Conservation (phyloP, 129 eudicot species). For the Rutidosis leptorrhynchoides region DNA sequence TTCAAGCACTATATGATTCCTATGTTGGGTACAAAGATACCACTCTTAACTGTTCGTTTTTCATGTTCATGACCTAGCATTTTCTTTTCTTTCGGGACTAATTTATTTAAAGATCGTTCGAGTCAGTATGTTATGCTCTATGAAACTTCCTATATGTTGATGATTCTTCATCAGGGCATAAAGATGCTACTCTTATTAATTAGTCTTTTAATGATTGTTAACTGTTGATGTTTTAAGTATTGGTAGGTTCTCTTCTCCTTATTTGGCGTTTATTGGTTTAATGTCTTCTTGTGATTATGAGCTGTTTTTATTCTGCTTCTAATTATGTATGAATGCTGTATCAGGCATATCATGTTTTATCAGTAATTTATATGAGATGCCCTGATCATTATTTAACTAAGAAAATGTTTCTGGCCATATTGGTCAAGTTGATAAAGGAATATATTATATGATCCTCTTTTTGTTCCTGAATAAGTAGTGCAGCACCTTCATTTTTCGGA, state of each 20-base stretch:
- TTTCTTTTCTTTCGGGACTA: slow-evolving; percentile 8
- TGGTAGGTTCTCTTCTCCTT: slow-evolving; percentile 10
- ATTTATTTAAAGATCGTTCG: slow-evolving; percentile 16
- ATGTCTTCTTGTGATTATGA: slow-evolving; percentile 5
- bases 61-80: slow-evolving; percentile 11
- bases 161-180: slow-evolving; percentile 13
- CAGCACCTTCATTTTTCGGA: slow-evolving; percentile 15
- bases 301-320: slow-evolving; percentile 6
- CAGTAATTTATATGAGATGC: slow-evolving; percentile 20
- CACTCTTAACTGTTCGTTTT: no score
- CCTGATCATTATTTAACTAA: slow-evolving; percentile 2
- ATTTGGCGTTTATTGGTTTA: not conserved
- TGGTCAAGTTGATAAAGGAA: slow-evolving; percentile 24
- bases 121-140: slow-evolving; percentile 6
- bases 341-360: slow-evolving; percentile 18
- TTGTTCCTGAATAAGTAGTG: slow-evolving; percentile 14
- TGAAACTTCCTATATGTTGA: not conserved
- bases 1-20: slow-evolving; percentile 1
- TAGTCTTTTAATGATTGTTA: slow-evolving; percentile 3
- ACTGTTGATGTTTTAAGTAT: not conserved
- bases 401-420: slow-evolving; percentile 3
- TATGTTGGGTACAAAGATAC: slow-evolving; percentile 8
- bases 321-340: not conserved
- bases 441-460: slow-evolving; percentile 15
- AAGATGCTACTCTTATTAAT: not conserved